Evolutionary conservation across 208 protist genomes (phyloP).

Genomic region (Tetramitus jugosus): DNA sequence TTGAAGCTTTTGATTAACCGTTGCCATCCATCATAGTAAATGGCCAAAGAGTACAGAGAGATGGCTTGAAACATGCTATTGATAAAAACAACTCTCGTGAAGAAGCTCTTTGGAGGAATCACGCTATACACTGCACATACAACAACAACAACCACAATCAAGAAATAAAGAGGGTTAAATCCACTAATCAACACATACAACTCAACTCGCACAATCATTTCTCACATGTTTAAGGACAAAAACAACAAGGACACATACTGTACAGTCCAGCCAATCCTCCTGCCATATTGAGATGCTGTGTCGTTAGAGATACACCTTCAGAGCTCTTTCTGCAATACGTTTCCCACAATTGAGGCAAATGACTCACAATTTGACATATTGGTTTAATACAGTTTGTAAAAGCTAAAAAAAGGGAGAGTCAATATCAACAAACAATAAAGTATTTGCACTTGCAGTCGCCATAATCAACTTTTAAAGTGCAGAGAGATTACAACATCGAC

Average conservation of each 20-base stretch:
- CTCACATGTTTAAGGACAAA: too few relatives aligned
- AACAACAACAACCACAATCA: too few relatives aligned
- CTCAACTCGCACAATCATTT: too few relatives aligned
- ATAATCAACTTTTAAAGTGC: too few relatives aligned
- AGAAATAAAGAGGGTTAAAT: too few relatives aligned
- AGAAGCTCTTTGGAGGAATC: background rate
- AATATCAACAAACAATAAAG: too few relatives aligned
- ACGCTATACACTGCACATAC: constrained; percentile 1
- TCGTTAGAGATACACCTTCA: constrained; percentile 1
- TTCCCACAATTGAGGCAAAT: constrained; percentile 10
- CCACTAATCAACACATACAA: too few relatives aligned
- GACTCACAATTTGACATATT: constrained; percentile 13
- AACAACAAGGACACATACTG: too few relatives aligned
- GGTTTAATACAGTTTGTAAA: constrained; percentile 21
- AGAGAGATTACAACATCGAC: too few relatives aligned
- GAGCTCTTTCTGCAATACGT: background rate
- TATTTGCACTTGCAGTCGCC: too few relatives aligned
- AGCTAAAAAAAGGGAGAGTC: background rate
- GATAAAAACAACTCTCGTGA: background rate
- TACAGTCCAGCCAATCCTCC: constrained; percentile 2
- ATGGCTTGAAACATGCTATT: background rate
- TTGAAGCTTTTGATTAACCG: too few relatives aligned
- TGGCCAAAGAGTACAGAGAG: background rate
- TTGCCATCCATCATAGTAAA: constrained; percentile 12
- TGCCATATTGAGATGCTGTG: constrained; percentile 19